Percentiles rank a stretch among this genome's conserved stretches.
phyloP scores from a whole-genome alignment of 2,329 filamentous ascomycete species.

The Clarireedia paspali region DNA sequence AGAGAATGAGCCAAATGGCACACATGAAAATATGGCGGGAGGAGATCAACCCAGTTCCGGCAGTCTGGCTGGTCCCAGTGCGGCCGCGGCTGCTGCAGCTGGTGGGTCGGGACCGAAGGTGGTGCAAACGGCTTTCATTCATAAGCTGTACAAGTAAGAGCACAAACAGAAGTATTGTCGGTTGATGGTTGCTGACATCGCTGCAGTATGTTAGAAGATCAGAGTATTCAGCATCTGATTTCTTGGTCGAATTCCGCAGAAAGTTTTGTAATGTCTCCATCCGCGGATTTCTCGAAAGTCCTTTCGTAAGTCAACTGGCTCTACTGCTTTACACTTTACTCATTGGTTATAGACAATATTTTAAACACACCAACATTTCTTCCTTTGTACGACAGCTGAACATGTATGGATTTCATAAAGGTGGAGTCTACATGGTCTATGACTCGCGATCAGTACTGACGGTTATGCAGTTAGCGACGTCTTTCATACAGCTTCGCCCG shows the following conservation, averaged over 20 bases:
- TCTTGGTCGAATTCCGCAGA: constrained; percentile 92
- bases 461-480: constrained; percentile 80
- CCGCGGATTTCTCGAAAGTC: constrained; percentile 95
- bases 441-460: constrained; percentile 8
- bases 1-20: constrained; percentile 28
- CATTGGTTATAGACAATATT: constrained; percentile 68
- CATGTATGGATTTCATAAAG: constrained; percentile 99
- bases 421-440: constrained; percentile 39
- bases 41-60: constrained; percentile 32
- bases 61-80: constrained; percentile 27
- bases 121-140: constrained; percentile 96
- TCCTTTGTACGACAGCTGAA: constrained; percentile 97
- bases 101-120: constrained; percentile 88
- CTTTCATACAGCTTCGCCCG: constrained; percentile 89
- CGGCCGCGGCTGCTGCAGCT: constrained; percentile 46
- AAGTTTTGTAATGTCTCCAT: constrained; percentile 98
- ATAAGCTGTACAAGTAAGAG: constrained; percentile 94
- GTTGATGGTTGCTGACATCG: constrained; percentile 12
- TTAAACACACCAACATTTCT: constrained; percentile 98
- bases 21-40: constrained; percentile 24
- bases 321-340: constrained; percentile 8
- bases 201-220: constrained; percentile 89
- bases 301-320: constrained; percentile 65
- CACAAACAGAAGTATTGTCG: not conserved
- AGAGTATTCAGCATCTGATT: constrained; percentile 86